Base-by-base conservation (phyloP, 805 yeast genomes). In the Ogataea neopini region DNA sequence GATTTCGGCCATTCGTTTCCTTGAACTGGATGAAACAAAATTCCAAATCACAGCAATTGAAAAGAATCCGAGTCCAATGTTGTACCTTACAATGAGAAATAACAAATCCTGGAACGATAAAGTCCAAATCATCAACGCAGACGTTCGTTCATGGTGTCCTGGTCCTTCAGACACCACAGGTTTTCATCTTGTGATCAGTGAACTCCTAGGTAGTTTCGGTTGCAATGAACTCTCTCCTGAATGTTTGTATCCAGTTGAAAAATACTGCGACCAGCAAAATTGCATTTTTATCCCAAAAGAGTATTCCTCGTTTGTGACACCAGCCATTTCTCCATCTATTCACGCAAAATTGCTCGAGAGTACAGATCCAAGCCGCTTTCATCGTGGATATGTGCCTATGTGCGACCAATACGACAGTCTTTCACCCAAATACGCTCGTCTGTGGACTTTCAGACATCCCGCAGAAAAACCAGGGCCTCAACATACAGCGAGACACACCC, bases 181-280 rank as follows among this genome's bases (percentile, higher is more conserved):
- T 14, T 73, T 76, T 47, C 76, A 86, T 59, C 58, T 91, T 36
- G 76, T 90, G 7, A 74, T 92, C 1, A 85, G 95, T 37, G 97
- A 91, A 63, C 69, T 92, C 6, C 65, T 91, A 22, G 97, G 97
- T 5, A 87, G 96, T 13, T 86, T 92, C 68, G 97, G 96, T 3
- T 92, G 95, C 63, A 92, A 91, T 64, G 97, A 91, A 62, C 72
- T 88, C 14, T 76, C 88, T 7, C 97, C 98, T 0, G 98, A 91
- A 62, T 83, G 94, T 48, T 63, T 88, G 2, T 70, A 69, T 38
- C 67, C 74, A 1, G 58, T 73, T 14, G 75, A 77, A 43, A 52
- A 58, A 40, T 55, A 60, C 55, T 49, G 75, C 56, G 74, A 79
- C 64, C 55, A 76, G 64, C 44, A 67, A 55, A 48, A 62, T 29